Evolutionary conservation across 192 early-diverging fungal species (phyloP), one percentile per base, ranked within the genome.

Genomic region (Coemansia sp.): DNA sequence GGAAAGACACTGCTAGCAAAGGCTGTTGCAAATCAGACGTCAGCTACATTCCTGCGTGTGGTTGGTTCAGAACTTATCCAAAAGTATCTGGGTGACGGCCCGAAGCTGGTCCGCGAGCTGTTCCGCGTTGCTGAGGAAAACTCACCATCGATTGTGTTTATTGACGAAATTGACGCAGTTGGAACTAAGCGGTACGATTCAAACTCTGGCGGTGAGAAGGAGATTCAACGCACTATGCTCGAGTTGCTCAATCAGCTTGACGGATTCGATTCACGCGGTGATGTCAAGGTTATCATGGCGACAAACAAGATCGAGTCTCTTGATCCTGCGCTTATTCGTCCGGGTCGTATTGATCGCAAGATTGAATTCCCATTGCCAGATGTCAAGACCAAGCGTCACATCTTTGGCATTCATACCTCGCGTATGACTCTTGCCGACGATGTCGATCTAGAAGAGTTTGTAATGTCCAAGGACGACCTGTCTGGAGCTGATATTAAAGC

Each of bases 271-370:
- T 91, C 90, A 18, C 81, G 88, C 49, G 88, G 92, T 42, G 93
- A 98, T 66, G 93, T 99, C 66, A 99, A 99, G 81, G 96, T 98
- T 18, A 95, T 99, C 61, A 98, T 98, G 95, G 96, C 96, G 4
- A 99, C 96, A 15, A 99, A 99, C 80, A 87, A 91, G 59, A 94
- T 94, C 53, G 96, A 99, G 59, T 88, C 90, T n/a, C 69, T 99
- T 37, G 96, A 99, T 65, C 95, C 96, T 5, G 96, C 96, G 0
- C 80, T 99, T 64, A 92, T 99, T 64, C 91, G 96, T 57, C 95
- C 96, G 9, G 84, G 93, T 39, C 94, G 96, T 80, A 93, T 99
- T 66, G 96, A 99, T 70, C 86, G 96, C 55, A 99, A 99, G 85
- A 99, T 99, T 58, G 96, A 99, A 69, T 99, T 99, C 87, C 95